Evolutionary conservation across 2,329 filamentous ascomycete species (phyloP).

Genomic region (Ambrosiella cleistominuta): DNA sequence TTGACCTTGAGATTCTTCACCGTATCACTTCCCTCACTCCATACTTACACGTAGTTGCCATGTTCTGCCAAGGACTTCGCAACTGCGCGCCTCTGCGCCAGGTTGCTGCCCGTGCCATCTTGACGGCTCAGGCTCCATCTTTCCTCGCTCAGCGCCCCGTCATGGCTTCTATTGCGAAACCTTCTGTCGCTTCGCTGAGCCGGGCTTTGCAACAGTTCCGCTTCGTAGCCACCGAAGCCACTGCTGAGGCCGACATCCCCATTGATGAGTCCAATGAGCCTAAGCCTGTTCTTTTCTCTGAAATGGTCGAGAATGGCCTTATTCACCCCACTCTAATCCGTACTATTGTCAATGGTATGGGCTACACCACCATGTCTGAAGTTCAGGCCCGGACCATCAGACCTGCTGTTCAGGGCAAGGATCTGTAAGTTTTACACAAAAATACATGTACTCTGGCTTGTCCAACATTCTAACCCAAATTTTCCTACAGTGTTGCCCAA

Average conservation of each 20-base stretch:
- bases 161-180: conserved; percentile 2
- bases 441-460: not conserved
- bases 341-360: conserved; percentile 54
- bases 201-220: conserved; percentile 13
- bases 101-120: conserved; percentile 6
- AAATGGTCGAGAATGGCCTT: conserved; percentile 27
- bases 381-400: conserved; percentile 76
- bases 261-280: conserved; percentile 10
- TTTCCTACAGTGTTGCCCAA: conserved; percentile 53
- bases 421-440: conserved; percentile 46
- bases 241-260: conserved; percentile 5
- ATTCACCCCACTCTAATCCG: conserved; percentile 47
- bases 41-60: conserved; percentile 2
- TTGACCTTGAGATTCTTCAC: not conserved
- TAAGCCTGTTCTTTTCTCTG: conserved; percentile 25
- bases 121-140: not conserved
- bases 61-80: conserved; percentile 14
- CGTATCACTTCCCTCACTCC: not conserved
- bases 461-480: not conserved
- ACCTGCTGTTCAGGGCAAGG: conserved; percentile 58
- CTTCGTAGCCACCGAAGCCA: conserved; percentile 10
- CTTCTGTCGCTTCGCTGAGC: conserved; percentile 7
- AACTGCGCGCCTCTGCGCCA: conserved; percentile 13
- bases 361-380: conserved; percentile 73
- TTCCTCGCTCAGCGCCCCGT: conserved; percentile 9